These are phyloP conservation scores for Talaromyces proteolyticus DNA, from an alignment of 495 filamentous ascomycete genomes.

Conservation along the genomic window DNA sequence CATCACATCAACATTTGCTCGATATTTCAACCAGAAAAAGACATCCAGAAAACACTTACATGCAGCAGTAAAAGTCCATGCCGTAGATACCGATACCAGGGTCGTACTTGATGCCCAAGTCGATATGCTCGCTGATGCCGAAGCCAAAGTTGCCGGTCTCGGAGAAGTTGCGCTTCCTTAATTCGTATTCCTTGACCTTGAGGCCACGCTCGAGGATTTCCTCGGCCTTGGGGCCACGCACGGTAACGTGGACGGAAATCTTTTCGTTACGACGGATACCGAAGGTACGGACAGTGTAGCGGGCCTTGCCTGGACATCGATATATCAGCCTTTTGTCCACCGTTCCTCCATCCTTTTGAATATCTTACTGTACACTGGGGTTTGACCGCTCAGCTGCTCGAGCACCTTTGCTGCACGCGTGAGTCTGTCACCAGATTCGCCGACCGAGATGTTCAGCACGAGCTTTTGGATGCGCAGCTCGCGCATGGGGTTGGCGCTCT, in stretches of 20 bases:
- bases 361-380: conserved; percentile 91
- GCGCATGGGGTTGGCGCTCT: conserved; percentile 95
- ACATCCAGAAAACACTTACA: conserved; percentile 49
- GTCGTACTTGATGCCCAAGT: conserved; percentile 99
- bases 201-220: conserved; percentile 99
- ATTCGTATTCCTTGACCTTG: conserved; percentile 99
- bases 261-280: conserved; percentile 99
- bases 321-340: conserved; percentile 12
- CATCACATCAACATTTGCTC: too few species aligned
- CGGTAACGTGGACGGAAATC: conserved; percentile 98
- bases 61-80: conserved; percentile 99
- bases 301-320: conserved; percentile 75
- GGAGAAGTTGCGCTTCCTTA: conserved; percentile 98
- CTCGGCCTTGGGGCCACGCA: conserved; percentile 99
- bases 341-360: not conserved
- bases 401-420: conserved; percentile 99
- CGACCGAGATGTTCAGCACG: conserved; percentile 99
- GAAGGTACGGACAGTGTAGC: conserved; percentile 99
- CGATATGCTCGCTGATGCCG: conserved; percentile 99
- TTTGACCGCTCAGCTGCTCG: conserved; percentile 99
- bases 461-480: conserved; percentile 99
- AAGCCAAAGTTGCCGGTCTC: conserved; percentile 99
- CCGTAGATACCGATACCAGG: conserved; percentile 99
- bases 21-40: conserved; percentile 11
- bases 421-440: conserved; percentile 99